These are phyloP conservation scores for Trichoderma gracile DNA, from an alignment of 2,329 filamentous ascomycete genomes.

Conservation along the genomic window DNA sequence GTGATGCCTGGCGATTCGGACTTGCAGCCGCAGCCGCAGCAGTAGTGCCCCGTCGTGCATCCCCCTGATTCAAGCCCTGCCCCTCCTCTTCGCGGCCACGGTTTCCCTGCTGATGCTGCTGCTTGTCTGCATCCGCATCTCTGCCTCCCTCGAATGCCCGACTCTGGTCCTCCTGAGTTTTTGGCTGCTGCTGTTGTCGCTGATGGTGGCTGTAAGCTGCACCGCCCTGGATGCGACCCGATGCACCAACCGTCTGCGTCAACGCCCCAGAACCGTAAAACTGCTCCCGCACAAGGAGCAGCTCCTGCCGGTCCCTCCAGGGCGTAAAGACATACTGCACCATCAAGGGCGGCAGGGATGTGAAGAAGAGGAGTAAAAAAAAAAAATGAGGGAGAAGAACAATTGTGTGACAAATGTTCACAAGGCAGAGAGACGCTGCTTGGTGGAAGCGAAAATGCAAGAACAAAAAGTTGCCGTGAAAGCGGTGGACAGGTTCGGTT, in stretches of 20 bases:
- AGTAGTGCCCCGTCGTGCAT: constrained; percentile 10
- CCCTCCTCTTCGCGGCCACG: constrained; percentile 7
- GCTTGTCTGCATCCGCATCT: constrained; percentile 18
- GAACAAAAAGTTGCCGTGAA: constrained; percentile 3
- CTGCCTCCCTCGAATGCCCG: constrained; percentile 3
- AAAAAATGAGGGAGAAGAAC: not conserved
- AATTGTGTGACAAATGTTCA: constrained; percentile 7
- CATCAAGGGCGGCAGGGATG: constrained; percentile 45
- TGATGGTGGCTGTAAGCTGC: constrained; percentile 5
- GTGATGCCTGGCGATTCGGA: constrained; percentile 8
- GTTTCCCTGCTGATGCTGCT: not conserved
- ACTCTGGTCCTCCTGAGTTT: not conserved
- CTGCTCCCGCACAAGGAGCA: constrained; percentile 64
- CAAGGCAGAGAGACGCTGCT: not conserved
- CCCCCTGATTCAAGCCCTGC: constrained; percentile 22
- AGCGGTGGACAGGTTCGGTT: constrained; percentile 5
- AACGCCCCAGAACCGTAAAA: constrained; percentile 52
- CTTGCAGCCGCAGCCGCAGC: constrained; percentile 8
- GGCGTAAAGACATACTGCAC: constrained; percentile 72
- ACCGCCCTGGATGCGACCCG: constrained; percentile 13
- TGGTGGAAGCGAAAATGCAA: not conserved
- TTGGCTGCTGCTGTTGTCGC: not conserved
- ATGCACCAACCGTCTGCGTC: constrained; percentile 19
- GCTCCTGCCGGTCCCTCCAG: constrained; percentile 67
- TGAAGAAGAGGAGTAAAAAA: not conserved